phyloP scores from a whole-genome alignment of 176 grass and related monocot genomes.

The Urochloa ruziziensis region DNA sequence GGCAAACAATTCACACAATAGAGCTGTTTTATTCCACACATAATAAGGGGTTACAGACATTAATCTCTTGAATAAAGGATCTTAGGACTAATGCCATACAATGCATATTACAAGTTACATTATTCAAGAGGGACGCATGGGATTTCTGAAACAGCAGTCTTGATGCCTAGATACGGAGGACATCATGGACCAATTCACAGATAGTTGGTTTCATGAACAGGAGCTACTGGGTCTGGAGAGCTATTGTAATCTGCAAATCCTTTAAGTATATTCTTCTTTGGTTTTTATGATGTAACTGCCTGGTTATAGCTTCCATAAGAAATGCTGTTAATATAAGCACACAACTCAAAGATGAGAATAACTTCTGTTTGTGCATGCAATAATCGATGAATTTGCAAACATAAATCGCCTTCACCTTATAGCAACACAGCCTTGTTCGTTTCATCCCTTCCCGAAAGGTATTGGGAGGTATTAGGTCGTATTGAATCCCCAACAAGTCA shows the following conservation, averaged over 20 bases:
- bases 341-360: slow-evolving; percentile 9
- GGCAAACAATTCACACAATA: background rate
- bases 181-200: background rate
- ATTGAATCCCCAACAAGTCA: no score
- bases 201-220: background rate
- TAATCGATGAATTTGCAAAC: background rate
- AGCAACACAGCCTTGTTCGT: no score
- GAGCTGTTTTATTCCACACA: slow-evolving; percentile 17
- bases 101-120: slow-evolving; percentile 12
- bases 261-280: background rate
- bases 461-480: no score
- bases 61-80: background rate
- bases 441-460: no score
- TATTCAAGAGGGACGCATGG: background rate
- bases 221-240: background rate
- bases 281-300: background rate
- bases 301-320: background rate
- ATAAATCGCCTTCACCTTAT: background rate
- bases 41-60: background rate
- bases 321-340: background rate
- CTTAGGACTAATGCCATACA: background rate
- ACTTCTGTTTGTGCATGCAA: background rate
- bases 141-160: background rate
- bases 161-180: background rate
- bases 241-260: background rate